These are phyloP conservation scores for Pichia insulana DNA, from an alignment of 805 yeast species.

Conservation along the genomic window DNA sequence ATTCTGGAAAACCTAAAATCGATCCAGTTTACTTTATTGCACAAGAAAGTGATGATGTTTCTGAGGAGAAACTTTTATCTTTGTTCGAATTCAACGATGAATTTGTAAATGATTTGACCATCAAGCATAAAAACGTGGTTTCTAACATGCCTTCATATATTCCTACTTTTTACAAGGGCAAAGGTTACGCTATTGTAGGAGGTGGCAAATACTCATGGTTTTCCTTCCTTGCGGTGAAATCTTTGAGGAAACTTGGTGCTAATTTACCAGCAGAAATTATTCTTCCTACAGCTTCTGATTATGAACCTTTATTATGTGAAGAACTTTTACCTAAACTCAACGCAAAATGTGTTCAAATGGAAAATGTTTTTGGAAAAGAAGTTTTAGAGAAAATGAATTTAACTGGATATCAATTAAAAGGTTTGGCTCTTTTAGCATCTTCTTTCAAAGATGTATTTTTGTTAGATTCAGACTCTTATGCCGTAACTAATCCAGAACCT, in stretches of 20 bases:
- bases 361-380: slow-evolving; percentile 28
- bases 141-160: slow-evolving; percentile 35
- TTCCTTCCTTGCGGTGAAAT: slow-evolving; percentile 31
- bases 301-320: slow-evolving; percentile 24
- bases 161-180: slow-evolving; percentile 20
- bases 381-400: slow-evolving; percentile 16
- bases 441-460: slow-evolving; percentile 37
- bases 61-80: slow-evolving; percentile 17
- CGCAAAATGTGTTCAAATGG: slow-evolving; percentile 35
- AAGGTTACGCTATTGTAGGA: slow-evolving; percentile 34
- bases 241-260: slow-evolving; percentile 36
- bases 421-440: slow-evolving; percentile 37
- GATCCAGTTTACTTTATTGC: neutral
- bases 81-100: slow-evolving; percentile 25
- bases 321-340: slow-evolving; percentile 30
- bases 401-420: slow-evolving; percentile 32
- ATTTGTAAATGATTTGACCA: slow-evolving; percentile 37
- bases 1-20: neutral
- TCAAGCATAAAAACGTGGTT: slow-evolving; percentile 40
- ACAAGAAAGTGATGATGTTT: slow-evolving; percentile 39
- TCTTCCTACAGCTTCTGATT: slow-evolving; percentile 12
- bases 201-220: slow-evolving; percentile 38
- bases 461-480: slow-evolving; percentile 40
- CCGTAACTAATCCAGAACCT: slow-evolving; percentile 34
- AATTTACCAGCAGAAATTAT: slow-evolving; percentile 27